A percentile compares a stretch with the other conserved stretches of the same genome.
Evolutionary conservation across 1,284 basidiomycete genomes (phyloP).

Genomic region (Austropuccinia psidii): DNA sequence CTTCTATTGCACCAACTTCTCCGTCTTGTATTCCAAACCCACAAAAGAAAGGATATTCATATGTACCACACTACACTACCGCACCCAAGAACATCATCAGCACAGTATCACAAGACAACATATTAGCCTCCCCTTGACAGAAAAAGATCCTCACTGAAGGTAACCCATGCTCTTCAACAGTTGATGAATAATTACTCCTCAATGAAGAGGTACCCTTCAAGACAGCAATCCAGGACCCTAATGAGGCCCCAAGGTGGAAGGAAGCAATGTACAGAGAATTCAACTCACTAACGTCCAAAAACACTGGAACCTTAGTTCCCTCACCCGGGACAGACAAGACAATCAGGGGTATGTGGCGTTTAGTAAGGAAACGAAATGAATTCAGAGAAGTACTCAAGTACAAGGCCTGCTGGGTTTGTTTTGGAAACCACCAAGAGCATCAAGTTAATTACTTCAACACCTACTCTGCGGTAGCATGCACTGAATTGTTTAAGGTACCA

Average conservation of each 20-base stretch:
- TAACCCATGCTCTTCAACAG: too few species aligned
- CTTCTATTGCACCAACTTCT: too few species aligned
- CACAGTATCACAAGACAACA: too few species aligned
- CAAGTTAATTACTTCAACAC: constrained; percentile 1
- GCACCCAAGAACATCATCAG: too few species aligned
- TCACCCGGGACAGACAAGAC: not conserved
- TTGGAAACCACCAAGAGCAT: constrained; percentile 13
- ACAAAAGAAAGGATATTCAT: too few species aligned
- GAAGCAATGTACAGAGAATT: not conserved
- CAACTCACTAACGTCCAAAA: not conserved
- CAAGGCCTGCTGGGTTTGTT: constrained; percentile 10
- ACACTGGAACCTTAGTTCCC: not conserved
- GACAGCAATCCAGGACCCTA: not conserved
- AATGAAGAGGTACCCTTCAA: not conserved
- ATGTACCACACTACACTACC: too few species aligned
- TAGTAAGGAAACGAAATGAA: not conserved
- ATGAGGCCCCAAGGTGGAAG: not conserved
- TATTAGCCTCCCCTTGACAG: too few species aligned
- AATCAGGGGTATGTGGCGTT: constrained; percentile 12
- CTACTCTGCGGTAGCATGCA: not conserved
- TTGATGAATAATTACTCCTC: too few species aligned
- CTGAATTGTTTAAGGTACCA: not conserved
- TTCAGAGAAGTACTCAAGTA: not conserved
- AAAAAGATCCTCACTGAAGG: too few species aligned
- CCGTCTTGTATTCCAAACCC: too few species aligned